phyloP scores from a whole-genome alignment of 1,139 yeast genomes.

The Scheffersomyces stambukii region DNA sequence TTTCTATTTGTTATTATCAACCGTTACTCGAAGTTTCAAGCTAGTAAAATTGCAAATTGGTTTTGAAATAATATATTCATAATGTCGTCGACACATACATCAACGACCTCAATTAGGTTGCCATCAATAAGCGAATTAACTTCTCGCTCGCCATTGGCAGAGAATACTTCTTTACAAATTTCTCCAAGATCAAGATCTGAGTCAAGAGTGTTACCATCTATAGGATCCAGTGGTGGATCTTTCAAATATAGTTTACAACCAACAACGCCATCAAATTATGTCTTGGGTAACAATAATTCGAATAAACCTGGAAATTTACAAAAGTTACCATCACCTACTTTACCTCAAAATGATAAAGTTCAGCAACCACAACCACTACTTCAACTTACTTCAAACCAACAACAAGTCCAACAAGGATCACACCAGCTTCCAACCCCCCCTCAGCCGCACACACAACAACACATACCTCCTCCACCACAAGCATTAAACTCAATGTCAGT shows the following conservation, averaged over 20 bases:
- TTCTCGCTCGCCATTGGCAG: conserved; percentile 5
- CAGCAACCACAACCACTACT: conserved; percentile 7
- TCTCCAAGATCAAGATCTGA: conserved; percentile 8
- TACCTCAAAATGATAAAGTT: conserved; percentile 3
- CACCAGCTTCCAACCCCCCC: conserved; percentile 8
- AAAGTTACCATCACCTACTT: conserved; percentile 14
- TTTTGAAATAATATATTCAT: no score
- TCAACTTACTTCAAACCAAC: conserved; percentile 10
- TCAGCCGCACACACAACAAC: conserved; percentile 2
- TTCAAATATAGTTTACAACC: conserved; percentile 12
- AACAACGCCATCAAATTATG: conserved; percentile 14
- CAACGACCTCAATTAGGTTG: conserved; percentile 17
- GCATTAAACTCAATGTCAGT: conserved; percentile 4
- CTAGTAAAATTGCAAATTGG: no score
- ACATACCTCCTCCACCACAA: conserved; percentile 4
- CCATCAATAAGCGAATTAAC: conserved; percentile 37
- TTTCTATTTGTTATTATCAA: no score
- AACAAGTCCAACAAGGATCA: conserved; percentile 6
- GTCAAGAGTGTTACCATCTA: conserved; percentile 7
- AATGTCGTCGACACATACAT: conserved; percentile 3
- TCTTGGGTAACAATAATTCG: conserved; percentile 8
- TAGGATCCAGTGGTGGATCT: conserved; percentile 5
- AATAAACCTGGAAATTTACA: conserved; percentile 5
- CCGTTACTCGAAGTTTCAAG: no score
- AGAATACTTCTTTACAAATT: conserved; percentile 2